These are phyloP conservation scores for Colletotrichum liriopes DNA, from an alignment of 2,329 filamentous ascomycete genomes.

Conservation along the genomic window DNA sequence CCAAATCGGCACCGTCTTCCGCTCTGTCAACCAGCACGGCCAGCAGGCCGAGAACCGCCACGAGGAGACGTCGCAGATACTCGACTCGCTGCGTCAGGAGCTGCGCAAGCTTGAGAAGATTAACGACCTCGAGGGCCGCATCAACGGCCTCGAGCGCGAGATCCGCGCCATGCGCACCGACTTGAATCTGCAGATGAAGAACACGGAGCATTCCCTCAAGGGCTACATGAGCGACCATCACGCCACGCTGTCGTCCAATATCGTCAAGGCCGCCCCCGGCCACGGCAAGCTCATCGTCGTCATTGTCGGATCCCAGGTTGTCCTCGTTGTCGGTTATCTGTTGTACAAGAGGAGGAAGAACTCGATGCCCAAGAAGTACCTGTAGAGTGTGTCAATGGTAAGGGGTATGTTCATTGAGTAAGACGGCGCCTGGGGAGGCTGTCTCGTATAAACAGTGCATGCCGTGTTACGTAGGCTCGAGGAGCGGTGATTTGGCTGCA, in stretches of 20 bases:
- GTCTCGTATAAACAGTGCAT: slow-evolving; percentile 1
- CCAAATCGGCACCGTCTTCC: slow-evolving; percentile 75
- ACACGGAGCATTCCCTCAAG: slow-evolving; percentile 68
- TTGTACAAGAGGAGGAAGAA: slow-evolving; percentile 85
- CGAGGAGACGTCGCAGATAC: slow-evolving; percentile 65
- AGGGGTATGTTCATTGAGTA: not conserved
- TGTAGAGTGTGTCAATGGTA: slow-evolving; percentile 63
- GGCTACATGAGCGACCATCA: slow-evolving; percentile 67
- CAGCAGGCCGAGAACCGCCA: slow-evolving; percentile 70
- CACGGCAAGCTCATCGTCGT: slow-evolving; percentile 75
- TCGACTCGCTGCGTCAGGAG: slow-evolving; percentile 63
- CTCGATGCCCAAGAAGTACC: slow-evolving; percentile 90
- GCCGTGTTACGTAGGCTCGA: not conserved
- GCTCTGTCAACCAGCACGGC: slow-evolving; percentile 67
- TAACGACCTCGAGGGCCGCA: slow-evolving; percentile 59
- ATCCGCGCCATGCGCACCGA: slow-evolving; percentile 71
- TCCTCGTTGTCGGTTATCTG: slow-evolving; percentile 79
- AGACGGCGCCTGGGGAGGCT: slow-evolving; percentile 10
- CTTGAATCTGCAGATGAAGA: slow-evolving; percentile 64
- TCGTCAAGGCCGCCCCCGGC: slow-evolving; percentile 64
- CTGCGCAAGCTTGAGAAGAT: slow-evolving; percentile 63
- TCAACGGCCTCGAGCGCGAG: slow-evolving; percentile 71
- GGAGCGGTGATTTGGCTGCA: not conserved
- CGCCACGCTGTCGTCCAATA: slow-evolving; percentile 63
- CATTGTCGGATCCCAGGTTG: slow-evolving; percentile 81